phyloP scores from a whole-genome alignment of 2,329 filamentous ascomycete species.

The Pyricularia pennisetigena region DNA sequence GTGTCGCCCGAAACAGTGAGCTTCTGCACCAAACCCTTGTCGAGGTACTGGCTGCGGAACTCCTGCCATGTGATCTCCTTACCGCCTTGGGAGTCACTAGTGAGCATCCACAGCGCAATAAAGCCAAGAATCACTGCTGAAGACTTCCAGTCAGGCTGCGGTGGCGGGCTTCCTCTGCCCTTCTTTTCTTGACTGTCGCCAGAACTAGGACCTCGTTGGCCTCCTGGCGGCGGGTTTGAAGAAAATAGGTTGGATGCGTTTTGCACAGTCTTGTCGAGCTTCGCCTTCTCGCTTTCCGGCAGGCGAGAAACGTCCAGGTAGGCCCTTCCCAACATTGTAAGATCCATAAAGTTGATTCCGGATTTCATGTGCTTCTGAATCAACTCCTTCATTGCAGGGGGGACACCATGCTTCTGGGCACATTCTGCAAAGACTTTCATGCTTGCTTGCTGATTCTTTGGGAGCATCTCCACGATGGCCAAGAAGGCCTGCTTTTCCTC shows the following conservation, averaged over 20 bases:
- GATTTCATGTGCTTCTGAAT: constrained; percentile 47
- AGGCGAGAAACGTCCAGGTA: constrained; percentile 29
- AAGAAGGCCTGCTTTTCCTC: constrained; percentile 43
- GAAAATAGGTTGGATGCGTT: constrained; percentile 6
- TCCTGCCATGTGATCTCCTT: constrained; percentile 95
- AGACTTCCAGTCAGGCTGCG: constrained; percentile 7
- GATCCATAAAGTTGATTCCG: constrained; percentile 30
- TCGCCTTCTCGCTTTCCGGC: constrained; percentile 30
- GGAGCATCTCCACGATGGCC: constrained; percentile 50
- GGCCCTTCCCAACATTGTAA: constrained; percentile 50
- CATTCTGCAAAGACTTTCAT: constrained; percentile 51
- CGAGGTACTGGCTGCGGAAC: constrained; percentile 83
- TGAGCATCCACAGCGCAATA: constrained; percentile 26
- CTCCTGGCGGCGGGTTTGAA: constrained; percentile 7
- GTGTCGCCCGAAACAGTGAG: constrained; percentile 69
- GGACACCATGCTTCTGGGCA: constrained; percentile 60
- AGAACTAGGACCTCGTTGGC: constrained; percentile 8
- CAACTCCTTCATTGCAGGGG: constrained; percentile 53
- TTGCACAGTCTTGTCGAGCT: constrained; percentile 14
- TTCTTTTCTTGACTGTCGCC: constrained; percentile 16
- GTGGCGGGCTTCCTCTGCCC: constrained; percentile 7
- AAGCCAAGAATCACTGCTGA: constrained; percentile 3
- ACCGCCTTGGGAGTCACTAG: constrained; percentile 33
- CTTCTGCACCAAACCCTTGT: constrained; percentile 93
- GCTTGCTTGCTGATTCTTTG: constrained; percentile 48